Percentiles rank a stretch among this genome's conserved stretches.
These are phyloP conservation scores for Rubia yunnanensis DNA, from an alignment of 257 asterid genomes.

Conservation along the genomic window DNA sequence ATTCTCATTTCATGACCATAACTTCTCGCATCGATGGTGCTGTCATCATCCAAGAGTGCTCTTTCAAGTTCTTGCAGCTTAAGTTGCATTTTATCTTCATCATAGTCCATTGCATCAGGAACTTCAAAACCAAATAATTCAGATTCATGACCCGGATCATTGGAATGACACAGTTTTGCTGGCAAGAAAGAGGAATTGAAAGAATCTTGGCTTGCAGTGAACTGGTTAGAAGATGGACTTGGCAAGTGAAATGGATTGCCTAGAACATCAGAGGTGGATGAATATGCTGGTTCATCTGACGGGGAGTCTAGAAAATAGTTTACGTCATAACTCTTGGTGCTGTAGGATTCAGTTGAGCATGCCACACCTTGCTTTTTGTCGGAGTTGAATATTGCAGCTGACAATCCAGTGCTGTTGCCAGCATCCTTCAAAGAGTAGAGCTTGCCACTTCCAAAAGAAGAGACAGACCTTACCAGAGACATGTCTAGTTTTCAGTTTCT, in stretches of 20 bases:
- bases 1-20: constrained; percentile 20
- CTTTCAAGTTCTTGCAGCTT: constrained; percentile 85
- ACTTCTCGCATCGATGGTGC: constrained; percentile 14
- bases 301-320: constrained; percentile 54
- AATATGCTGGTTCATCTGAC: constrained; percentile 34
- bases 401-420: constrained; percentile 26
- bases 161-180: constrained; percentile 18
- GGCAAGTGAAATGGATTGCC: constrained; percentile 28
- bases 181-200: constrained; percentile 23
- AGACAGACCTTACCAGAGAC: constrained; percentile 60
- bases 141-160: constrained; percentile 27
- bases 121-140: constrained; percentile 26
- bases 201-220: constrained; percentile 14
- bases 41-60: constrained; percentile 59
- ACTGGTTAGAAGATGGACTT: constrained; percentile 22
- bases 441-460: constrained; percentile 38
- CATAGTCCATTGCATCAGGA: constrained; percentile 35
- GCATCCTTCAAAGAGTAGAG: constrained; percentile 37
- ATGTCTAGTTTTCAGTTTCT: constrained; percentile 28
- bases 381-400: constrained; percentile 34
- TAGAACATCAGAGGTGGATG: constrained; percentile 25
- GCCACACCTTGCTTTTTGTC: constrained; percentile 29
- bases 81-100: constrained; percentile 47
- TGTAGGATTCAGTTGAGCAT: constrained; percentile 44
- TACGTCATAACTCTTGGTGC: constrained; percentile 42